Conservation (phyloP, 345 rosid genomes). For the Anacardium occidentale region DNA sequence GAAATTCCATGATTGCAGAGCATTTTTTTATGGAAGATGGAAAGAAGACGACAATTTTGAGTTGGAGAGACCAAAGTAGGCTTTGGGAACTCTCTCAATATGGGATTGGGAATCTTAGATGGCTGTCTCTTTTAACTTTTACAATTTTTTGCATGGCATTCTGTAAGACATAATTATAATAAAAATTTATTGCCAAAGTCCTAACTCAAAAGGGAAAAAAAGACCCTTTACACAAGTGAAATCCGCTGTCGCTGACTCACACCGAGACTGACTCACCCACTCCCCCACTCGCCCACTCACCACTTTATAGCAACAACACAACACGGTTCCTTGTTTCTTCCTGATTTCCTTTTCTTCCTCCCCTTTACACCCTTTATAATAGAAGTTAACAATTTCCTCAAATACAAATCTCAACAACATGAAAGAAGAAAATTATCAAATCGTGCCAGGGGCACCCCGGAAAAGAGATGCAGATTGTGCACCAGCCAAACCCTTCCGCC, state of each 20-base stretch:
- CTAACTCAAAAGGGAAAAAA: too few relatives aligned
- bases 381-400: neutral
- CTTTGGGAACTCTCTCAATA: too few relatives aligned
- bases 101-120: too few relatives aligned
- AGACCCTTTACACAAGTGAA: neutral
- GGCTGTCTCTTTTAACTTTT: too few relatives aligned
- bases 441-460: constrained; percentile 31
- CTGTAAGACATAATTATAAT: too few relatives aligned
- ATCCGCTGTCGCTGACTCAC: neutral
- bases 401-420: constrained; percentile 18
- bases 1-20: too few relatives aligned
- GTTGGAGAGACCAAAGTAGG: too few relatives aligned
- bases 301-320: neutral
- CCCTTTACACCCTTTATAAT: neutral
- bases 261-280: too few relatives aligned
- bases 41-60: neutral
- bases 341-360: too few relatives aligned
- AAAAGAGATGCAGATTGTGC: constrained; percentile 43
- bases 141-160: too few relatives aligned
- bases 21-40: constrained; percentile 37
- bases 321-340: neutral
- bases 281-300: too few relatives aligned
- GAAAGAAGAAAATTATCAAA: constrained; percentile 34
- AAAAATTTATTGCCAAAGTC: too few relatives aligned
- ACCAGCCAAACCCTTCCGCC: neutral